Conservation (phyloP, 192 early-diverging fungal species). For the Allomyces arbusculus region DNA sequence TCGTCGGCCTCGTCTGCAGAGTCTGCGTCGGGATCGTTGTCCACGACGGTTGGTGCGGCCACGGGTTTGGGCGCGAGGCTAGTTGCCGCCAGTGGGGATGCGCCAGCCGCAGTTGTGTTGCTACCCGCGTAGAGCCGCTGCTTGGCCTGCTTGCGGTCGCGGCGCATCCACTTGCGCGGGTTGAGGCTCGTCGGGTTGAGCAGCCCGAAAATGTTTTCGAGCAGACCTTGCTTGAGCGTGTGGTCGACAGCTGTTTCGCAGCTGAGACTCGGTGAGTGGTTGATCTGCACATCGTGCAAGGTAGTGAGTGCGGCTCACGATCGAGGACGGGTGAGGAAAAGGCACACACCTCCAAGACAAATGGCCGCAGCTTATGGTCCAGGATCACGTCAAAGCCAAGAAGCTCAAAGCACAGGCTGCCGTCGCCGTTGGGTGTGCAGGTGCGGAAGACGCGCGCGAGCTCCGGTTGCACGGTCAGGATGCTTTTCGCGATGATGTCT, state of each 20-base stretch:
- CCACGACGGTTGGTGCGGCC: too few relatives aligned
- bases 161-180: background rate
- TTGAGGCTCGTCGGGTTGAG: conserved; percentile 11
- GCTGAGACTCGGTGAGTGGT: conserved; percentile 34
- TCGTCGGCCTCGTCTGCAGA: too few relatives aligned
- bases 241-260: conserved; percentile 31
- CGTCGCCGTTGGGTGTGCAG: conserved; percentile 1
- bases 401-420: conserved; percentile 29
- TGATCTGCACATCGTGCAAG: conserved; percentile 7
- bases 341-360: conserved; percentile 23
- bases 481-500: conserved; percentile 29
- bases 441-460: conserved; percentile 16
- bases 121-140: background rate
- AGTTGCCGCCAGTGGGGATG: too few relatives aligned
- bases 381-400: conserved; percentile 40
- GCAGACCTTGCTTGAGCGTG: conserved; percentile 28
- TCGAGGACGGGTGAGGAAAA: background rate
- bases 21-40: too few relatives aligned
- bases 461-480: conserved; percentile 29
- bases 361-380: conserved; percentile 33
- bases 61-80: too few relatives aligned
- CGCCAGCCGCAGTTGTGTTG: too few relatives aligned
- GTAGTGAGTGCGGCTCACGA: too few relatives aligned
- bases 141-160: background rate
- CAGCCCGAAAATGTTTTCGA: conserved; percentile 20